phyloP scores from a whole-genome alignment of 345 rosid species.

The Passiflora organensis region DNA sequence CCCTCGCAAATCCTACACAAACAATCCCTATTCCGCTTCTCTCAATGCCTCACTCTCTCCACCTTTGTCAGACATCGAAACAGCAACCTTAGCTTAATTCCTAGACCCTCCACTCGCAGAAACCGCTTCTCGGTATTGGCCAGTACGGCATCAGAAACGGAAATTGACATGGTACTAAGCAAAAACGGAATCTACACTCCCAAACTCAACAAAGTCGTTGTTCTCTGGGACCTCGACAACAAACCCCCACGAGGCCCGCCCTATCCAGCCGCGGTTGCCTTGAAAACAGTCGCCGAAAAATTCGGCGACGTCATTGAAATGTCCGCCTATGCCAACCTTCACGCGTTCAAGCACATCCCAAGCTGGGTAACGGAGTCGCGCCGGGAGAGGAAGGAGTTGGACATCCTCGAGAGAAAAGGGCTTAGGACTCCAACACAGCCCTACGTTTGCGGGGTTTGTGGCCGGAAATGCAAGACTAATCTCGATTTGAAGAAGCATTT shows the following conservation, averaged over 20 bases:
- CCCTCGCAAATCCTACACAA: background rate
- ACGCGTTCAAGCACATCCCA: constrained; percentile 80
- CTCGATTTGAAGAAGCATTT: constrained; percentile 81
- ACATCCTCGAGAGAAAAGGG: constrained; percentile 67
- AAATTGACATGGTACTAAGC: constrained; percentile 80
- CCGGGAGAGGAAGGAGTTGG: constrained; percentile 46
- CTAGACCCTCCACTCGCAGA: constrained; percentile 8
- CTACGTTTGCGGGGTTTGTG: constrained; percentile 71
- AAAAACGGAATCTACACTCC: constrained; percentile 67
- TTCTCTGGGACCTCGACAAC: constrained; percentile 95
- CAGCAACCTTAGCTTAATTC: constrained; percentile 6
- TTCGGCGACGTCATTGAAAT: constrained; percentile 72
- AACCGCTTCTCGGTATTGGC: constrained; percentile 16
- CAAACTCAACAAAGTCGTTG: constrained; percentile 60
- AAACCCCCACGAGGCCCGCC: constrained; percentile 90
- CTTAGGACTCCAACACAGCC: constrained; percentile 29
- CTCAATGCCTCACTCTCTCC: constrained; percentile 21
- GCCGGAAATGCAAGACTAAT: constrained; percentile 76
- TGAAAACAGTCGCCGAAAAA: constrained; percentile 49
- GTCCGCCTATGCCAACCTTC: constrained; percentile 87
- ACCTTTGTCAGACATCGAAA: constrained; percentile 14
- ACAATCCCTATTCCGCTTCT: constrained; percentile 7
- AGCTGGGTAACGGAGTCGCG: constrained; percentile 69
- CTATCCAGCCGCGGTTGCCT: constrained; percentile 58
- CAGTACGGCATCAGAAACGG: constrained; percentile 33